phyloP scores from a whole-genome alignment of 345 rosid genomes.

The Salix viminalis region DNA sequence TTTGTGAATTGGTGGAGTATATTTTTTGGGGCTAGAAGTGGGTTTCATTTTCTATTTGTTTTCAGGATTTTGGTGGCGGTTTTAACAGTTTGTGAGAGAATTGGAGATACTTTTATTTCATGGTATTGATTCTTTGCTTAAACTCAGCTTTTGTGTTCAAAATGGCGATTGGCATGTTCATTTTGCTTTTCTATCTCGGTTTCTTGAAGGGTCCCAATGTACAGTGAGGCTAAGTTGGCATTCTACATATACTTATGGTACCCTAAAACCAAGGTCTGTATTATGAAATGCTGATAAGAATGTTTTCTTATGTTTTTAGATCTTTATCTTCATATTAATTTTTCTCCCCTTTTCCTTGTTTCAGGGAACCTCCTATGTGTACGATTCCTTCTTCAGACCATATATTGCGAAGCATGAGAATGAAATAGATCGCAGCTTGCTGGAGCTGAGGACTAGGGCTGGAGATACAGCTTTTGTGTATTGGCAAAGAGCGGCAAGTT shows the following conservation, averaged over 20 bases:
- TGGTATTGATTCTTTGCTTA: slow-evolving; percentile 36
- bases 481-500: slow-evolving; percentile 54
- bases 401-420: slow-evolving; percentile 55
- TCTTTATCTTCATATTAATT: neutral
- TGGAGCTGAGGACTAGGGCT: slow-evolving; percentile 51
- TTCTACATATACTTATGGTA: slow-evolving; percentile 80
- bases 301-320: neutral
- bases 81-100: slow-evolving; percentile 55
- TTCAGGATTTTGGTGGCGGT: slow-evolving; percentile 65
- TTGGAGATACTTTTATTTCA: slow-evolving; percentile 59
- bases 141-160: neutral
- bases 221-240: slow-evolving; percentile 74
- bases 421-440: slow-evolving; percentile 58
- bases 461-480: slow-evolving; percentile 47
- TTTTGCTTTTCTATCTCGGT: slow-evolving; percentile 9
- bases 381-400: slow-evolving; percentile 60
- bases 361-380: slow-evolving; percentile 66
- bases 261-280: slow-evolving; percentile 68
- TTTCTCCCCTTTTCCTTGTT: neutral
- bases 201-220: slow-evolving; percentile 71
- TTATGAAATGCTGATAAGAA: neutral
- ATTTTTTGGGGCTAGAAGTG: neutral
- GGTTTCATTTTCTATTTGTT: neutral
- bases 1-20: neutral
- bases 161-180: neutral